Conservation (phyloP, 1,284 basidiomycete species). For the Microbotryum saponariae region DNA sequence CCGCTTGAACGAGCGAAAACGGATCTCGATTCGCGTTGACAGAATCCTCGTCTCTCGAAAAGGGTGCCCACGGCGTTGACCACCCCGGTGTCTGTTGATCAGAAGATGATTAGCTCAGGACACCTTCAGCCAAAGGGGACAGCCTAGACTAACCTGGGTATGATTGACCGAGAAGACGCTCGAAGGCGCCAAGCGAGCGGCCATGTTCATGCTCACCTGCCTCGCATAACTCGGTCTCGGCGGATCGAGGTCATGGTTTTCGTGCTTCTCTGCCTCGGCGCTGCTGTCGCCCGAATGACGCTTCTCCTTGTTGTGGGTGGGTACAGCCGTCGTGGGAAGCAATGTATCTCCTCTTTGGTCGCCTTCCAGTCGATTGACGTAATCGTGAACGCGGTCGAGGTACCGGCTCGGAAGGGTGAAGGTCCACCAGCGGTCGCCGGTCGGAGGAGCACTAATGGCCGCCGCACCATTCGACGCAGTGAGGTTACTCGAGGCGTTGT, state of each 20-base stretch:
- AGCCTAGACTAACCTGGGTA: conserved; percentile 12
- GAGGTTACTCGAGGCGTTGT: not conserved
- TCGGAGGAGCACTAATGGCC: not conserved
- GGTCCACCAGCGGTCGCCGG: conserved; percentile 35
- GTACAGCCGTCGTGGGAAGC: not conserved
- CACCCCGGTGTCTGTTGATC: conserved; percentile 26
- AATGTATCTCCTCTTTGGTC: not conserved
- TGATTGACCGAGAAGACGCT: conserved; percentile 31
- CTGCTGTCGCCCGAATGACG: not conserved
- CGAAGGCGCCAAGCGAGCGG: conserved; percentile 13
- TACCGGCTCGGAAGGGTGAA: conserved; percentile 35
- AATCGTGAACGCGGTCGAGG: conserved; percentile 33
- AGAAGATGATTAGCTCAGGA: no score
- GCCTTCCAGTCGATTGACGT: conserved; percentile 9
- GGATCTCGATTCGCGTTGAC: conserved; percentile 12
- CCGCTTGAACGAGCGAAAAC: conserved; percentile 19
- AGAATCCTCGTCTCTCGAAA: conserved; percentile 13
- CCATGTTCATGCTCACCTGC: conserved; percentile 21
- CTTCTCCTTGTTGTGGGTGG: not conserved
- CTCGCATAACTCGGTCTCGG: conserved; percentile 9
- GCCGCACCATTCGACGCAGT: not conserved
- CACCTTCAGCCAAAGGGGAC: no score
- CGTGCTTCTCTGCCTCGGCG: not conserved
- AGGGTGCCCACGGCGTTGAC: conserved; percentile 31
- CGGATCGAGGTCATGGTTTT: not conserved